Conservation (phyloP, 2,329 filamentous ascomycete genomes). For the Botryotinia convoluta region DNA sequence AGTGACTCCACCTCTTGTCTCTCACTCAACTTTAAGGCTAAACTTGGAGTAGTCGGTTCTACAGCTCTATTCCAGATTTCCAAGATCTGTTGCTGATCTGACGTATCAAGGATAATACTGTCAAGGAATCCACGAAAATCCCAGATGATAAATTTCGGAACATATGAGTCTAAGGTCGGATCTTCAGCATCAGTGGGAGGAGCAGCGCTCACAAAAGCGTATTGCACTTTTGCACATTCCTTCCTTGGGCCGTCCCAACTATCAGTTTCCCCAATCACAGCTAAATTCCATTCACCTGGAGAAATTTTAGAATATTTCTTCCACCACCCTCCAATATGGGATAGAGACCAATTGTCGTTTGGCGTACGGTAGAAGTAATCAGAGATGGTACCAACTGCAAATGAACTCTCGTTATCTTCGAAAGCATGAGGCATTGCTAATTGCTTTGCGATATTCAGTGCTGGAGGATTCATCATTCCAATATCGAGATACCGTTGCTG, state of each 20-base stretch:
- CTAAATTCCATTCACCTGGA: conserved; percentile 11
- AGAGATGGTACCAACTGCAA: neutral
- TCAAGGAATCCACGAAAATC: conserved; percentile 8
- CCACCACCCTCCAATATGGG: neutral
- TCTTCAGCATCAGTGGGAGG: neutral
- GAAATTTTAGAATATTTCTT: conserved; percentile 1
- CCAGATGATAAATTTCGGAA: neutral
- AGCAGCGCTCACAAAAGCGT: conserved; percentile 13
- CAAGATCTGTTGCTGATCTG: neutral
- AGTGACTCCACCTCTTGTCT: conserved; percentile 10
- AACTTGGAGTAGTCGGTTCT: neutral
- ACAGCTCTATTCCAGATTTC: neutral
- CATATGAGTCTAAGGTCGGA: neutral
- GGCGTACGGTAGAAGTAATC: neutral
- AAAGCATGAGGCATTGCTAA: neutral
- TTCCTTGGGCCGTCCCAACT: no score
- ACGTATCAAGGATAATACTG: neutral
- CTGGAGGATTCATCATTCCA: neutral
- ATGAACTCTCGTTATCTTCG: neutral
- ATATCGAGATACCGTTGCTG: neutral
- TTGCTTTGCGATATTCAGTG: neutral
- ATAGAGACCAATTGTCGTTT: neutral
- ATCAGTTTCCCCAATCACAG: neutral
- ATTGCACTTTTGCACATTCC: neutral
- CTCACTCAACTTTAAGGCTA: neutral